Conservation (phyloP, 73 alveolate species). For the Paramecium octaurelia region DNA sequence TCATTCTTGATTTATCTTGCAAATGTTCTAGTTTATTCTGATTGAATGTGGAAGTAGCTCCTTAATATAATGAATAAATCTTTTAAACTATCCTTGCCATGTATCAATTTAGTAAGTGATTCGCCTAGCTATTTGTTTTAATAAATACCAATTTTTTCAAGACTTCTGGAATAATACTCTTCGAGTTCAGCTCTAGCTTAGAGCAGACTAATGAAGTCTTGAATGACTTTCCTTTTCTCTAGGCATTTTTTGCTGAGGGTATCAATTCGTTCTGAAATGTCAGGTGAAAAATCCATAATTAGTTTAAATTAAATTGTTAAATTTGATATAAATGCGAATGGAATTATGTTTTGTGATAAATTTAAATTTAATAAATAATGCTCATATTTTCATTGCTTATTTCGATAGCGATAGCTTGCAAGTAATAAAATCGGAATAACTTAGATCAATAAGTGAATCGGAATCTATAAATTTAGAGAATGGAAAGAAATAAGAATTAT, state of each 20-base stretch:
- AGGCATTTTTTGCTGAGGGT: not conserved
- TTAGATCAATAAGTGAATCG: not conserved
- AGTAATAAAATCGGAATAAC: not conserved
- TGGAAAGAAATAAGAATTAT: not conserved
- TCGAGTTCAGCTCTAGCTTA: constrained; percentile 23
- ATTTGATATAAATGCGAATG: not conserved
- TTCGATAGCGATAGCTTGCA: not conserved
- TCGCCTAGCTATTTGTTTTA: not conserved
- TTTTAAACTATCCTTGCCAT: constrained; percentile 39
- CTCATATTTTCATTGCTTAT: not conserved
- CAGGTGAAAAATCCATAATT: not conserved
- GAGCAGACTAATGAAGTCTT: not conserved
- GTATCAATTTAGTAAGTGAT: constrained; percentile 39
- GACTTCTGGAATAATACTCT: constrained; percentile 44
- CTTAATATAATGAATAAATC: not conserved
- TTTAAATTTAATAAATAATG: not conserved
- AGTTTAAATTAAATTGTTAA: not conserved
- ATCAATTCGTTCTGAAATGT: not conserved
- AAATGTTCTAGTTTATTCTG: constrained; percentile 19
- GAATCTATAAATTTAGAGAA: not conserved
- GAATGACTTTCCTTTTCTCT: not conserved
- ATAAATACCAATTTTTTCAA: constrained; percentile 9
- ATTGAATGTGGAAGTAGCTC: not conserved
- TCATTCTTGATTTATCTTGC: constrained; percentile 50
- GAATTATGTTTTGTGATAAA: not conserved